phyloP scores from a whole-genome alignment of 2,329 filamentous ascomycete species.

The Davidsoniella virescens region DNA sequence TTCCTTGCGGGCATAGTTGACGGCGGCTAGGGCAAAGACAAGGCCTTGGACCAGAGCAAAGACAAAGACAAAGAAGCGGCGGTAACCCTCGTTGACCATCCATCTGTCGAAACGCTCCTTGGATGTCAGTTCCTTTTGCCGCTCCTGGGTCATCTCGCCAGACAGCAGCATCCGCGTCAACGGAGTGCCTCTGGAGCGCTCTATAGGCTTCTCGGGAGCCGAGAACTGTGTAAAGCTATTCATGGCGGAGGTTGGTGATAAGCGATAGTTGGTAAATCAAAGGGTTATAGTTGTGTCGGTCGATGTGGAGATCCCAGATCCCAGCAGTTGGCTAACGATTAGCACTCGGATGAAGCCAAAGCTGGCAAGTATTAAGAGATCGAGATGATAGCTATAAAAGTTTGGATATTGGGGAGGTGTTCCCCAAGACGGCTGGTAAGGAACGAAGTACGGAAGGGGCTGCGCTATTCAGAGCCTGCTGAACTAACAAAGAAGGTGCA shows the following conservation, averaged over 20 bases:
- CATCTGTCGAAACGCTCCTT: constrained; percentile 65
- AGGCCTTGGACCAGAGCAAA: constrained; percentile 59
- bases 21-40: constrained; percentile 64
- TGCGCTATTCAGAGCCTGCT: constrained; percentile 37
- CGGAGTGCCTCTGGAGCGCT: constrained; percentile 68
- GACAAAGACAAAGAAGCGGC: constrained; percentile 60
- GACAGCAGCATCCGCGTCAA: constrained; percentile 70
- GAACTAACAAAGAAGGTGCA: constrained; percentile 23
- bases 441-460: neutral
- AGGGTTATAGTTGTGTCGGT: neutral
- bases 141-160: constrained; percentile 64
- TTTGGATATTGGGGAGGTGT: constrained; percentile 2
- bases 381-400: neutral
- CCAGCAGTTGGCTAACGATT: neutral
- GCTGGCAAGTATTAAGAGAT: neutral
- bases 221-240: constrained; percentile 9
- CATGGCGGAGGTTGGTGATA: neutral
- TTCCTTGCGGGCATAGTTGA: constrained; percentile 67
- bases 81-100: constrained; percentile 82
- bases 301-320: constrained; percentile 5
- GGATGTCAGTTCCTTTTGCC: constrained; percentile 48
- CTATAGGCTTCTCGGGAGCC: constrained; percentile 25
- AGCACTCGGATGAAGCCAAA: no score
- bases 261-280: neutral
- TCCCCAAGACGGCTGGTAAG: neutral